A percentile compares a stretch with the other conserved stretches of the same genome.
These are phyloP conservation scores for Polyporus arcularius DNA, from an alignment of 768 basidiomycete species.

Conservation along the genomic window DNA sequence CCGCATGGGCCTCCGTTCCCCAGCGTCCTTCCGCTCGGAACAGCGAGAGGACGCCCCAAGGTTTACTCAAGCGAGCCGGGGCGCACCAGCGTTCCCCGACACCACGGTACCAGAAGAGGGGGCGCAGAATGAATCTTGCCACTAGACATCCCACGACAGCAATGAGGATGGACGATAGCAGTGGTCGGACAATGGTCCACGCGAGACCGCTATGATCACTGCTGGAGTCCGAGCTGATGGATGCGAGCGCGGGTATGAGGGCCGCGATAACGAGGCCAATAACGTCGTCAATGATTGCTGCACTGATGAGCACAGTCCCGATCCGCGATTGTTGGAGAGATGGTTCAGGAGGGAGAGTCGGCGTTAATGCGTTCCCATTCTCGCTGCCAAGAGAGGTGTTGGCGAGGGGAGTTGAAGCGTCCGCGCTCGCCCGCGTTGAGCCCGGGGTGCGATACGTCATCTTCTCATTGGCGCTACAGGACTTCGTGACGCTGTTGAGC, in stretches of 20 bases:
- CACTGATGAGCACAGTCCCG: conserved; percentile 58
- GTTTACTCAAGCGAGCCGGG: conserved; percentile 11
- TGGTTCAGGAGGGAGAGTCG: conserved; percentile 27
- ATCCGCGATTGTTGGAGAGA: conserved; percentile 47
- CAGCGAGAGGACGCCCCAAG: conserved; percentile 6
- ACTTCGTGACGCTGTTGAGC: conserved; percentile 35
- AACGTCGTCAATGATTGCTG: conserved; percentile 68
- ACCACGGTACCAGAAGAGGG: conserved; percentile 22
- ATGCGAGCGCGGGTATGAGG: conserved; percentile 47
- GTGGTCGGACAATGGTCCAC: conserved; percentile 49
- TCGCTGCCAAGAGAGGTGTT: neutral
- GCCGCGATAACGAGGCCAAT: conserved; percentile 60
- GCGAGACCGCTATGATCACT: conserved; percentile 2
- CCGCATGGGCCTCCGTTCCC: conserved; percentile 25
- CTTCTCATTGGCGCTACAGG: neutral
- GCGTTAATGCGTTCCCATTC: neutral
- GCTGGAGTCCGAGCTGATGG: conserved; percentile 4
- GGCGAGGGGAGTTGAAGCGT: neutral
- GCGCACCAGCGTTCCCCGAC: conserved; percentile 27
- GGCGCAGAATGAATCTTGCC: conserved; percentile 27
- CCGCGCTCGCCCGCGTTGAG: neutral
- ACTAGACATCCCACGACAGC: conserved; percentile 40
- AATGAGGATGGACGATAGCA: conserved; percentile 57
- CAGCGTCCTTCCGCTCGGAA: conserved; percentile 2
- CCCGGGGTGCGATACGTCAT: no score